Conservation (phyloP, 176 grass and related monocot genomes). For the Canna indica region DNA sequence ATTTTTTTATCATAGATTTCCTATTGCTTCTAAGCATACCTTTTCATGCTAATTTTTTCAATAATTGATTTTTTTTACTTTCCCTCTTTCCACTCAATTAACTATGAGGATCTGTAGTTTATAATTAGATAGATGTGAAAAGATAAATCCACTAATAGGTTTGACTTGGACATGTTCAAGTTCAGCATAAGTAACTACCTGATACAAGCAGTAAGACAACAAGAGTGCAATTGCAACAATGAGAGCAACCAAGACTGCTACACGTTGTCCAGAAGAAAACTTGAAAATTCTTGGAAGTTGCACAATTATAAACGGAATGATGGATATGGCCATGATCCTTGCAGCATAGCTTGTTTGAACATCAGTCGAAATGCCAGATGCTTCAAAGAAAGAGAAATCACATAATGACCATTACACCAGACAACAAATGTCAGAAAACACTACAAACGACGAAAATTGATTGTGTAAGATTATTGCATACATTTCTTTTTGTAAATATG, state of each 20-base stretch:
- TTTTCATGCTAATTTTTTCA: too few species aligned
- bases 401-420: background rate
- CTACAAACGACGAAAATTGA: too few species aligned
- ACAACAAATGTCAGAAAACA: background rate
- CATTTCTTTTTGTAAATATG: too few species aligned
- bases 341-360: constrained; percentile 80
- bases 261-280: constrained; percentile 37
- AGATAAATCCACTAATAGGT: background rate
- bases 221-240: constrained; percentile 50
- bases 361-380: constrained; percentile 68
- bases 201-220: constrained; percentile 69
- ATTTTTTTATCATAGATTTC: too few species aligned
- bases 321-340: constrained; percentile 80
- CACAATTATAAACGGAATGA: constrained; percentile 75
- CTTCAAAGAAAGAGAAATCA: constrained; percentile 24
- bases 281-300: constrained; percentile 75
- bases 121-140: too few species aligned
- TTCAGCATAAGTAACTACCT: constrained; percentile 35
- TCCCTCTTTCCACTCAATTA: too few species aligned
- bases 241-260: constrained; percentile 58
- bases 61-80: too few species aligned
- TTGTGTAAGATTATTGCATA: too few species aligned
- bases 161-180: background rate
- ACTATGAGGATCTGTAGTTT: too few species aligned
- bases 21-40: too few species aligned